Evolutionary conservation across 1,284 basidiomycete species (phyloP).

Genomic region (Stygiomarasmius scandens): DNA sequence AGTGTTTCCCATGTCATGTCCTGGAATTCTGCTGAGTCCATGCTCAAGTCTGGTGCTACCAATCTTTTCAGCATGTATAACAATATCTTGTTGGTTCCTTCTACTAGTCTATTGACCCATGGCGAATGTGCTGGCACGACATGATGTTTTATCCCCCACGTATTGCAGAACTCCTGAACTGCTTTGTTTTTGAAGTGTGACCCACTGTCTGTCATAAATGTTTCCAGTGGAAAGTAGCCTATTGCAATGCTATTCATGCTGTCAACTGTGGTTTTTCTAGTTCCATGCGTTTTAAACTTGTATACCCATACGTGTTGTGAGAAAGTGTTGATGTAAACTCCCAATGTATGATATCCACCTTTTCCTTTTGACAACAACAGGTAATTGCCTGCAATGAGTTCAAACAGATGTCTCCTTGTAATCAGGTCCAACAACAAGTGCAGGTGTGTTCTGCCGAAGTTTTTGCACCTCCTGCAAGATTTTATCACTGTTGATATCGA

Average conservation of each 20-base stretch:
- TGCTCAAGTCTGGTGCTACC: no score
- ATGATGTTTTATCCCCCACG: conserved; percentile 23
- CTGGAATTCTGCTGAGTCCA: no score
- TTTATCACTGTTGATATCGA: conserved; percentile 30
- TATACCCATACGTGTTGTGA: conserved; percentile 31
- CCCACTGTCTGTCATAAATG: conserved; percentile 42
- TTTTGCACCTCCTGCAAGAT: conserved; percentile 31
- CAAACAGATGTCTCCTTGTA: conserved; percentile 36
- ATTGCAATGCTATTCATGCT: conserved; percentile 26
- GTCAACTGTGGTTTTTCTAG: conserved; percentile 26
- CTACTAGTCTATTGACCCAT: no score
- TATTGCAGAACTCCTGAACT: conserved; percentile 30
- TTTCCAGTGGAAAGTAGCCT: conserved; percentile 26
- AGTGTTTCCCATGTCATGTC: no score
- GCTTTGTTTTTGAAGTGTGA: conserved; percentile 39
- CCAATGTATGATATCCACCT: conserved; percentile 31
- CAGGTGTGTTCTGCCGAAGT: conserved; percentile 27
- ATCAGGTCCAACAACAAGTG: conserved; percentile 38
- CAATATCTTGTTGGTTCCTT: no score
- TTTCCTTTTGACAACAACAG: conserved; percentile 35
- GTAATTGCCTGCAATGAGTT: conserved; percentile 36
- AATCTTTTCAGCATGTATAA: no score
- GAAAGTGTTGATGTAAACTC: conserved; percentile 30
- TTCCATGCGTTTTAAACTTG: conserved; percentile 27
- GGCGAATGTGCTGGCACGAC: conserved; percentile 38